Evolutionary conservation across 306 rosid species (phyloP), one percentile per base, ranked within the genome.

Genomic region (Casuarina glauca): DNA sequence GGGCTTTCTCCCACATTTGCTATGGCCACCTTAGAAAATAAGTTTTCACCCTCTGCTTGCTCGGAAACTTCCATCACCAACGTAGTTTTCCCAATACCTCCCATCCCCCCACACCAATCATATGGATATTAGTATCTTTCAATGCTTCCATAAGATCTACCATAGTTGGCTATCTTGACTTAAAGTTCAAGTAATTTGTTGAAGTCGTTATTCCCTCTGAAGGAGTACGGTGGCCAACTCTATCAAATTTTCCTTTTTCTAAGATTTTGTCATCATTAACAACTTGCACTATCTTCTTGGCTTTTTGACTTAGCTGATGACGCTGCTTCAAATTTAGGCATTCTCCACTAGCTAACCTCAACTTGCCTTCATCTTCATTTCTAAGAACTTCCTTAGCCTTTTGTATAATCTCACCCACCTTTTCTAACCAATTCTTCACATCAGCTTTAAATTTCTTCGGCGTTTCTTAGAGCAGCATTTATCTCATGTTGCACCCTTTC

Each of bases 261-360:
- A 78, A 44, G 5, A 78, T 4, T 15, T 15, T 26, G 32, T 26
- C 32, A 26, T 26, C 5, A 15, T 1, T 20, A 36, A 75, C 61
- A 3, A 6, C 2, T 10, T 17, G 0, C 3, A 39, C 19, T 39
- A 82, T 58, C 72, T 76, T 68, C 36, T 19, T 38, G 1, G 82
- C 84, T 60, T 19, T 52, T 26, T 52, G 73, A 7, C 88, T 54
- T 16, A 76, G 69, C 7, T 43, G 75, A 69, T 69, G 51, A 0
- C 78, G 66, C 0, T 2, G 58, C 67, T 38, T 36, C 54, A 80
- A n/a, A 19, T 80, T 74, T 0, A 54, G 66, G 55, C 69, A 80
- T 38, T 73, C 60, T 54, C 78, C 72, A 17, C 11, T 41, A 5
- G 2, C 61, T 0, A 26, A 26, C 32, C 32, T 26, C 32, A 26